Evolutionary conservation across 768 basidiomycete species (phyloP).

Genomic region (Boletus rex-veris): DNA sequence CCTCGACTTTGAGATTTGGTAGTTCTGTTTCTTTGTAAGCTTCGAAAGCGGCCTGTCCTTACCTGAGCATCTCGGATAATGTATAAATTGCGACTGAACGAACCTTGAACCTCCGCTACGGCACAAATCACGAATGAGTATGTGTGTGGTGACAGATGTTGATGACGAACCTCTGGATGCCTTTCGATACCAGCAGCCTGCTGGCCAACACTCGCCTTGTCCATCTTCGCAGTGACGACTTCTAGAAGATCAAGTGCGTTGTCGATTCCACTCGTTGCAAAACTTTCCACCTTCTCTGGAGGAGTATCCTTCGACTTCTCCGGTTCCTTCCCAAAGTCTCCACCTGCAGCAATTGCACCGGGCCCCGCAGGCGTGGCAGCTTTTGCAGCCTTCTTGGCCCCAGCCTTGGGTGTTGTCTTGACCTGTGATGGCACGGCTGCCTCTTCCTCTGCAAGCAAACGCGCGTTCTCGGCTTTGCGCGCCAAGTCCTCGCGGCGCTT

Average conservation of each 20-base stretch:
- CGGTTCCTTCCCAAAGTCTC: constrained; percentile 34
- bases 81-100: not conserved
- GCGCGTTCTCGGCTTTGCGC: constrained; percentile 83
- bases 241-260: constrained; percentile 86
- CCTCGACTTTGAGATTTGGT: constrained; percentile 73
- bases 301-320: constrained; percentile 27
- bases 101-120: constrained; percentile 86
- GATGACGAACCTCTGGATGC: constrained; percentile 78
- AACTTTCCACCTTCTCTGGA: constrained; percentile 57
- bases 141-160: not conserved
- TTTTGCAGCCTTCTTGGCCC: constrained; percentile 50
- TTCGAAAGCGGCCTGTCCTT: constrained; percentile 72
- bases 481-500: constrained; percentile 79
- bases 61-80: constrained; percentile 2
- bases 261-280: constrained; percentile 83
- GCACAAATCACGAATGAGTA: constrained; percentile 10
- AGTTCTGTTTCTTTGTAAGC: constrained; percentile 87
- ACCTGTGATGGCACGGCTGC: constrained; percentile 51
- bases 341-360: constrained; percentile 81
- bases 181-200: constrained; percentile 84
- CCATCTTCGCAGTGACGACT: constrained; percentile 87
- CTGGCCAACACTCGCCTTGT: constrained; percentile 86
- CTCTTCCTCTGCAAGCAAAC: constrained; percentile 88
- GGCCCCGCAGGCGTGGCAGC: constrained; percentile 69
- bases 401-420: constrained; percentile 64